These are phyloP conservation scores for Biscutella laevigata DNA, from an alignment of 441 rosid species.

Conservation along the genomic window DNA sequence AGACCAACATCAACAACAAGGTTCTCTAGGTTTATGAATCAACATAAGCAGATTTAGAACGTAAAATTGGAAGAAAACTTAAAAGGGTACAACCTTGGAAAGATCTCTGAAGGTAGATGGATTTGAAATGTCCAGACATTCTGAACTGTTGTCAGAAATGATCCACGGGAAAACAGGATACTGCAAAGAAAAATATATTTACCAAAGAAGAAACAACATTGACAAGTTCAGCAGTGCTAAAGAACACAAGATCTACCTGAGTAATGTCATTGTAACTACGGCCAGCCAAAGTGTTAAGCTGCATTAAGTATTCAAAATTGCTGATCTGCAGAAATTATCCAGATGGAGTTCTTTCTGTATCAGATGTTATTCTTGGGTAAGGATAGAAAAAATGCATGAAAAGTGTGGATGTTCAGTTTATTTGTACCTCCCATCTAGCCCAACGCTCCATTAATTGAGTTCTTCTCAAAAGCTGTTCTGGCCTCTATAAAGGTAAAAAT, in stretches of 20 bases:
- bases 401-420: slow-evolving; percentile 19
- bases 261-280: slow-evolving; percentile 99
- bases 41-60: slow-evolving; percentile 8
- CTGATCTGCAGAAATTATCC: slow-evolving; percentile 67
- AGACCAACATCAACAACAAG: slow-evolving; percentile 24
- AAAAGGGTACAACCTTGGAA: slow-evolving; percentile 62
- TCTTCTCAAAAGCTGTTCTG: slow-evolving; percentile 93
- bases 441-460: slow-evolving; percentile 98
- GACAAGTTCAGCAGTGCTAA: slow-evolving; percentile 1
- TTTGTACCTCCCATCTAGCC: slow-evolving; percentile 98
- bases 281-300: slow-evolving; percentile 95
- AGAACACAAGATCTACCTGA: slow-evolving; percentile 50
- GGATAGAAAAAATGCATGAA: slow-evolving; percentile 5
- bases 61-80: slow-evolving; percentile 27
- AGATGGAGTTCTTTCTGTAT: slow-evolving; percentile 14
- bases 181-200: slow-evolving; percentile 42
- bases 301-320: slow-evolving; percentile 99
- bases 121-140: slow-evolving; percentile 70
- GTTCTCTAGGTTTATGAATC: slow-evolving; percentile 13
- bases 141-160: slow-evolving; percentile 77
- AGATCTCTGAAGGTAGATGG: slow-evolving; percentile 93
- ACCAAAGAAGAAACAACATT: background rate
- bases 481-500: slow-evolving; percentile 58
- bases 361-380: slow-evolving; percentile 11
- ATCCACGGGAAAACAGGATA: slow-evolving; percentile 99